Conservation (phyloP, 768 basidiomycete genomes). For the Asterophora parasitica region DNA sequence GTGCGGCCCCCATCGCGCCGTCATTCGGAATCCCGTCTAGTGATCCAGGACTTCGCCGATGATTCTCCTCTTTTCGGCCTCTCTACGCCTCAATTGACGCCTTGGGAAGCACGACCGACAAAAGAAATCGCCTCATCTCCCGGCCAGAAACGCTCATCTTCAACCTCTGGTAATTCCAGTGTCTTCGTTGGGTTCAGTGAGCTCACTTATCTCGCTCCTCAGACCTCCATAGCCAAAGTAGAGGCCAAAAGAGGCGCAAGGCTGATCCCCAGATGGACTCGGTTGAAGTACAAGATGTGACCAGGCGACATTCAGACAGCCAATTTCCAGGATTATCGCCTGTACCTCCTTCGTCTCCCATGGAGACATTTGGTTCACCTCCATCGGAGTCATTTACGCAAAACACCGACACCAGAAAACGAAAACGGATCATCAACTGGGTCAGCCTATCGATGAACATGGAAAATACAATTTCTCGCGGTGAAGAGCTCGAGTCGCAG, state of each 20-base stretch:
- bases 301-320: neutral
- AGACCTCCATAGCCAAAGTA: neutral
- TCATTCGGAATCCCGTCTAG: neutral
- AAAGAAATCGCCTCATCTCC: neutral
- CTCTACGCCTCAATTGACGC: conserved; percentile 2
- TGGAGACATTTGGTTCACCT: neutral
- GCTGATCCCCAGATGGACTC: neutral
- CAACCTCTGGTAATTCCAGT: neutral
- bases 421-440: conserved; percentile 14
- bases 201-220: neutral
- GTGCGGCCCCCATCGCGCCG: neutral
- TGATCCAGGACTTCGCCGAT: neutral
- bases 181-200: neutral
- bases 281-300: neutral
- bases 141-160: neutral
- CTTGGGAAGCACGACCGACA: neutral
- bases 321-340: neutral
- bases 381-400: conserved; percentile 5
- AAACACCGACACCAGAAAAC: conserved; percentile 10
- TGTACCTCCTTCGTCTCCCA: neutral
- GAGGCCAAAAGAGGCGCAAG: conserved; percentile 8
- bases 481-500: neutral
- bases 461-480: neutral
- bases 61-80: conserved; percentile 1
- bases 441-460: conserved; percentile 2